phyloP scores from a whole-genome alignment of 352 stramenopile genomes.

The Pythium aphanidermatum region DNA sequence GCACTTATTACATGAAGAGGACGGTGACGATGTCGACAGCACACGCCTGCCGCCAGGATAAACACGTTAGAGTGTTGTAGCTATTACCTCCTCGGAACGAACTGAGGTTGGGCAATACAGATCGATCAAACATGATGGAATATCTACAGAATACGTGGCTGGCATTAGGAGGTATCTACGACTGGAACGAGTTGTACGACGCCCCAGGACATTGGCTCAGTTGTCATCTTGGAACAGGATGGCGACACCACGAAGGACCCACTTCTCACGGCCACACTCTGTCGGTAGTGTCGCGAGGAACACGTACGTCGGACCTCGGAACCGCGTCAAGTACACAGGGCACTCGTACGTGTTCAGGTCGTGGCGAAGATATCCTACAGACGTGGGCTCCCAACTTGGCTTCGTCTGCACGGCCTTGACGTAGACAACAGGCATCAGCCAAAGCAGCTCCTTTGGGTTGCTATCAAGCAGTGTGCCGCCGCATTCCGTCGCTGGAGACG shows the following conservation, averaged over 20 bases:
- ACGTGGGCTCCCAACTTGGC: conserved; percentile 91
- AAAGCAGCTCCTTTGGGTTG: conserved; percentile 94
- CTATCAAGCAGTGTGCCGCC: conserved; percentile 90
- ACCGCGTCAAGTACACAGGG: conserved; percentile 96
- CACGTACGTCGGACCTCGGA: conserved; percentile 94
- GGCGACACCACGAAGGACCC: conserved; percentile 91
- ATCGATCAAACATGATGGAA: no score
- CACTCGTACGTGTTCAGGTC: conserved; percentile 92
- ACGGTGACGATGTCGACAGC: conserved; percentile 57
- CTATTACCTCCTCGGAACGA: no score
- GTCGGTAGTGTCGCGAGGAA: conserved; percentile 95
- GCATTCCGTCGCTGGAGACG: conserved; percentile 77
- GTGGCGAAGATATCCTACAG: conserved; percentile 94
- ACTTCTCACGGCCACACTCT: conserved; percentile 88
- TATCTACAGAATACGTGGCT: no score
- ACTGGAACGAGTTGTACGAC: no score
- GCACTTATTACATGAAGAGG: conserved; percentile 59
- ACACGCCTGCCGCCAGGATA: conserved; percentile 68
- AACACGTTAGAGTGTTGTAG: no score
- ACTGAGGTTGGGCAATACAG: no score
- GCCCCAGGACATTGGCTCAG: conserved; percentile 35
- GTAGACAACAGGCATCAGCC: conserved; percentile 91
- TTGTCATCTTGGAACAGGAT: conserved; percentile 95
- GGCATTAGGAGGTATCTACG: no score
- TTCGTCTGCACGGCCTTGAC: conserved; percentile 94